Evolutionary conservation across 306 rosid species (phyloP), one percentile per base, ranked within the genome.

Genomic region (Pyrus pyrifolia): DNA sequence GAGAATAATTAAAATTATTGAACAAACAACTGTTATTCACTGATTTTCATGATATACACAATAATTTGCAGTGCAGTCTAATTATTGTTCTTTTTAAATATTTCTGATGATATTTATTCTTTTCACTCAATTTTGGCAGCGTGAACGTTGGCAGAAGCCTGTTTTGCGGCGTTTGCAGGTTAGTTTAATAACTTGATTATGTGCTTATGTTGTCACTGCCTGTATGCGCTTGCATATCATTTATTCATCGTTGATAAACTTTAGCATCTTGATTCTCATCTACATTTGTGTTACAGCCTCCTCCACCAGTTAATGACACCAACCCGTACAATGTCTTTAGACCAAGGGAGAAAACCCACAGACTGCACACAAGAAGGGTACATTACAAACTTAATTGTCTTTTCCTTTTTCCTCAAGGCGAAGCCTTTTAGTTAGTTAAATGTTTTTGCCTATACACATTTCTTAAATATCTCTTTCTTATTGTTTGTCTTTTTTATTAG

Each of bases 291-390:
- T 5, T 82, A 74, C 93, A 92, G 99, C 99, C 97, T 11, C 97
- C 99, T 82, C 97, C 99, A 38, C 97, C 99, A 6, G 97, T 90
- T 71, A 92, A 92, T 62, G 99, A 95, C 76, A 95, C 99, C 83
- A 95, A 95, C 76, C 99, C 99, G 3, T 95, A 95, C 81, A 95
- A 95, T 86, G 99, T 95, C 78, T 95, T 95, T 80, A 90, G 99
- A 80, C 99, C 99, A 15, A 92, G 99, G 87, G 99, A 95, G 85
- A 95, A 95, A 87, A 87, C 97, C 73, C 99, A 95, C 85, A 92
- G 97, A 83, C 97, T 95, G 77, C 97, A 95, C 84, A 90, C 99
- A 57, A 90, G 99, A 88, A 89, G 99, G 92, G 98, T 92, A 79
- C 49, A 88, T 78, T 73, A 70, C 74, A 82, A 77, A 72, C 35